Evolutionary conservation across 169 alveolate genomes (phyloP), one percentile per base, ranked within the genome.

Genomic region (Cryptosporidium viatorum): DNA sequence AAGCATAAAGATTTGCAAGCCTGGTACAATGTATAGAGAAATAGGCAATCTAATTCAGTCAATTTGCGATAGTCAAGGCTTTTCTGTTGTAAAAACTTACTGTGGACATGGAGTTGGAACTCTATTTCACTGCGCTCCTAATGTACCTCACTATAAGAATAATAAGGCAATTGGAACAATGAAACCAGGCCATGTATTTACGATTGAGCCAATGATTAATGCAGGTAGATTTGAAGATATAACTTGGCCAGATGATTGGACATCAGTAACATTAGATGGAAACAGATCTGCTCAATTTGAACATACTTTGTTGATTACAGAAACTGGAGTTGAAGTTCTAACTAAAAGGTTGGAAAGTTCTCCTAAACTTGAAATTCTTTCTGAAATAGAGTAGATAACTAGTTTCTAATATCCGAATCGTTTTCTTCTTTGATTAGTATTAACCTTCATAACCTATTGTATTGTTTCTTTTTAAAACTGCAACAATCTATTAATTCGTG

Each of bases 151-250:
- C 92, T 99, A 97, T 95, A 93, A 95, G 69, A 97, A 97, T 75
- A 99, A 98, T 94, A 99, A 98, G 92, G 99, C 99, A n/a, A 96
- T 96, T n/a, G 96, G 97, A 14, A 75, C 93, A 10, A 91, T 96
- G 96, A 96, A 97, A 92, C 97, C 99, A 16, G 99, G 99, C 1
- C 99, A 99, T 92, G 97, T 97, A 43, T 99, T 99, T 91, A 98
- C 99, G 10, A 98, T 98, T 16, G 99, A 98, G 93, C 99, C 99
- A 48, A 98, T 98, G 99, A 94, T 98, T 43, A 98, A 98, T 93
- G 92, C 95, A 86, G 99, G 99, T 48, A 93, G 93, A 31, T 96
- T 95, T 93, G 93, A 92, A 91, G 99, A 97, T 93, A 91, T 92
- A 39, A 94, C 95, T 35, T 98, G 99, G 99, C 98, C 99, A 18